Base-by-base conservation (phyloP, 2,329 filamentous ascomycete genomes). In the Colletotrichum liaoningense region DNA sequence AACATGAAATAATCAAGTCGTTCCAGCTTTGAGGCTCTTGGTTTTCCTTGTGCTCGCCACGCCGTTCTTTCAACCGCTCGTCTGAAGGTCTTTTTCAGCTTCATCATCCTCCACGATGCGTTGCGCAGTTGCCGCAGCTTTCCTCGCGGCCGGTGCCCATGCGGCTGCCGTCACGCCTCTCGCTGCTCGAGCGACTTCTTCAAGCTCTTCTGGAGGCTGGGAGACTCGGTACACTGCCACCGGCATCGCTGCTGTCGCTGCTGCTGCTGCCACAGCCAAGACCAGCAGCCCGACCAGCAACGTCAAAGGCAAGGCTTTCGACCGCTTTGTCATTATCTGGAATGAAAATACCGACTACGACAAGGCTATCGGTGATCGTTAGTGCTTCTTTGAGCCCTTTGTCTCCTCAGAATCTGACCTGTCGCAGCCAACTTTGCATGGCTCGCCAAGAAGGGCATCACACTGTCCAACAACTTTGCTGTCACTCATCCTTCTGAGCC, bases 301-400 rank as follows among this genome's bases (percentile, higher is more conserved):
- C 77, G 90, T 95, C 64, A 87, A 90, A 79, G 94, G 94, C 74
- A 90, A 92, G 79, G 90, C 88, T 0, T 95, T 95, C 79, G 89
- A 95, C 79, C 90, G 93, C 19, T 89, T 94, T 74, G 90, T 91
- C 68, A 89, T 91, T 70, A 91, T 95, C 81, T 95, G 92, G 91
- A 87, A 95, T 60, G 94, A 95, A 84, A 95, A 95, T 80, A 93
- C 91, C 62, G 88, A 92, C 81, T 95, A 89, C 76, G 87, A 90
- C 65, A 88, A 91, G 78, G 90, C 93, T 2, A 84, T 85, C 49
- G 88, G 86, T 19, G 92, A 95, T 80, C 87, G 71, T 73, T 6
- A 42, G 71, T 67, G 7, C 11, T 26, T 7, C 8, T 1, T 19
- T 33, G 22, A 28, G 9, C n/a, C 5, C 9, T 4, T 26, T 26